A percentile compares a stretch with the other conserved stretches of the same genome.
phyloP scores from a whole-genome alignment of 2,329 filamentous ascomycete species.

The Pseudogymnoascus sp. region DNA sequence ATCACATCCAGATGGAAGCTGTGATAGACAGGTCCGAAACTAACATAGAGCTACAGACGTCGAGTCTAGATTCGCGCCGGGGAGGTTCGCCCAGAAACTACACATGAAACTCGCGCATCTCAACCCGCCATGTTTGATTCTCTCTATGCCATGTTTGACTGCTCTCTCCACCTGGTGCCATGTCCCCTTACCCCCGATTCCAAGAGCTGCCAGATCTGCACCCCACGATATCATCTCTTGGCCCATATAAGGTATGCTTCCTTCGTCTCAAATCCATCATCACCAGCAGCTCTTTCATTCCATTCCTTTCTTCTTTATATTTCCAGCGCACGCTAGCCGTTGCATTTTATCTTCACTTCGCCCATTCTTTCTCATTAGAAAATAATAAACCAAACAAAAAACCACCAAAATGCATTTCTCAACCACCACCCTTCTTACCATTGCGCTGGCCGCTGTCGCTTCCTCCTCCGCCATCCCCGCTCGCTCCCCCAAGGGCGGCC shows the following conservation, averaged over 20 bases:
- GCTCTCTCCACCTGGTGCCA: background rate
- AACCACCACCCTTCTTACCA: background rate
- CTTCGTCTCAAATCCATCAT: background rate
- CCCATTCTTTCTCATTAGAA: background rate
- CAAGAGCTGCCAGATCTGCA: background rate
- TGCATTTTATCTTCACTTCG: background rate
- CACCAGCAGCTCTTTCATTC: background rate
- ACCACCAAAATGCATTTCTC: background rate
- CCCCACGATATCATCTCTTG: background rate
- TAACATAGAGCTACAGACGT: background rate
- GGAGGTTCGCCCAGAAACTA: background rate
- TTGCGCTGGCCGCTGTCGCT: slow-evolving; percentile 3
- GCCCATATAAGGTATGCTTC: slow-evolving; percentile 1
- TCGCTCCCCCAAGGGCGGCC: background rate
- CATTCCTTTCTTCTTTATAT: background rate
- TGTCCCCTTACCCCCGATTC: background rate
- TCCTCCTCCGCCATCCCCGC: background rate
- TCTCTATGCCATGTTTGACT: background rate
- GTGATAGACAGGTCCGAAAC: background rate
- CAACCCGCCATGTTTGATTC: background rate
- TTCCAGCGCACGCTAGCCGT: background rate
- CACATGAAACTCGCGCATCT: slow-evolving; percentile 1
- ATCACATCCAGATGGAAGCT: background rate
- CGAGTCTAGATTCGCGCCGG: background rate
- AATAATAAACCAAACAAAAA: background rate